These are phyloP conservation scores for Fraxinus quadrangulata DNA, from an alignment of 257 asterid genomes.

Conservation along the genomic window DNA sequence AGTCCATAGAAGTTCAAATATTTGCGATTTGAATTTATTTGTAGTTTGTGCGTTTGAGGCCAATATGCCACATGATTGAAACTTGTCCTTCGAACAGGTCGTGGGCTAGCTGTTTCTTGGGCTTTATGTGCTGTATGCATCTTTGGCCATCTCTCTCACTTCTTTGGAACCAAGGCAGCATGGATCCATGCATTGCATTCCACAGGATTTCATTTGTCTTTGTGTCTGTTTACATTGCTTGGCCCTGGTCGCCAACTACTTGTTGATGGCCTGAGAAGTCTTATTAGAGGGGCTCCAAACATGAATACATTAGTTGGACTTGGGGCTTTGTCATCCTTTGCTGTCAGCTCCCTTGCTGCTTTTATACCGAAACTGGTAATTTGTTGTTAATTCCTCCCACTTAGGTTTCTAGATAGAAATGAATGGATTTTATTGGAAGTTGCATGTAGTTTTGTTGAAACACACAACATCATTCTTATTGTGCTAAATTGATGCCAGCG, in stretches of 20 bases:
- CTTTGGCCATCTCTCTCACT: slow-evolving; percentile 89
- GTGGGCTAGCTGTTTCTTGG: slow-evolving; percentile 94
- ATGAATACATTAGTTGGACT: slow-evolving; percentile 99
- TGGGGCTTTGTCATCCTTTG: slow-evolving; percentile 97
- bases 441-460: slow-evolving; percentile 9
- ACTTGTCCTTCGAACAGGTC: slow-evolving; percentile 66
- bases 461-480: background rate
- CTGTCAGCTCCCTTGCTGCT: slow-evolving; percentile 96
- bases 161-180: slow-evolving; percentile 86
- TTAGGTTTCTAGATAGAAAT: slow-evolving; percentile 1
- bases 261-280: slow-evolving; percentile 85
- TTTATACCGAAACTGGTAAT: slow-evolving; percentile 87
- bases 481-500: background rate
- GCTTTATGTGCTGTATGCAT: slow-evolving; percentile 92
- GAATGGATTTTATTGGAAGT: slow-evolving; percentile 7
- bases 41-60: slow-evolving; percentile 16
- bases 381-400: slow-evolving; percentile 17
- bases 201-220: slow-evolving; percentile 84
- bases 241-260: slow-evolving; percentile 95
- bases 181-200: slow-evolving; percentile 96
- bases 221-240: slow-evolving; percentile 84
- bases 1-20: slow-evolving; percentile 14
- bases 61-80: slow-evolving; percentile 27
- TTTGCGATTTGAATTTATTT: slow-evolving; percentile 5
- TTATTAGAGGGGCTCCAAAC: slow-evolving; percentile 86